phyloP scores from a whole-genome alignment of 352 stramenopile species.

The Pythium brassicae region DNA sequence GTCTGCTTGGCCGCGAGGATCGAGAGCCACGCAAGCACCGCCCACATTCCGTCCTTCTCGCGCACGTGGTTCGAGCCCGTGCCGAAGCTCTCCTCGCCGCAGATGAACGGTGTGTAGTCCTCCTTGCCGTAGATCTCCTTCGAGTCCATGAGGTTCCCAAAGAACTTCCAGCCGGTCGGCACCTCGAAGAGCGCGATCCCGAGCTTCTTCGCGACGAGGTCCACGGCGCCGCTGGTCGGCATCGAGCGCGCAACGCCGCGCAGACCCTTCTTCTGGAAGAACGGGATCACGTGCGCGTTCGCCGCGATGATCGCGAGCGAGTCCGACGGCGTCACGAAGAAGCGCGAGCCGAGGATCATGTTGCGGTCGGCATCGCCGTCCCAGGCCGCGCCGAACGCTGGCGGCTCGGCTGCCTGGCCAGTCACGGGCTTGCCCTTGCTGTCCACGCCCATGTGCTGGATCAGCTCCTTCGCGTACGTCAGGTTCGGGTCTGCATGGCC shows the following conservation, averaged over 20 bases:
- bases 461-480: constrained; percentile 96
- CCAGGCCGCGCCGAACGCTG: constrained; percentile 93
- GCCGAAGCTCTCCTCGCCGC: constrained; percentile 98
- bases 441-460: constrained; percentile 95
- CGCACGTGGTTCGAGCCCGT: constrained; percentile 99
- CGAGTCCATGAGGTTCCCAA: constrained; percentile 99
- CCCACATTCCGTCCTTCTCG: constrained; percentile 99
- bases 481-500: constrained; percentile 99
- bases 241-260: constrained; percentile 97
- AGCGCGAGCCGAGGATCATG: constrained; percentile 97
- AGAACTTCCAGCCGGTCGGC: constrained; percentile 99
- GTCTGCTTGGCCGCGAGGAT: constrained; percentile 93
- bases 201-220: constrained; percentile 95
- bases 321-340: constrained; percentile 99
- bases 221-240: constrained; percentile 96
- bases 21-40: constrained; percentile 97
- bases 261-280: constrained; percentile 93
- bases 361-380: constrained; percentile 99
- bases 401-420: constrained; percentile 70
- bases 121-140: constrained; percentile 94
- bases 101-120: constrained; percentile 99
- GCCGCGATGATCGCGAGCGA: constrained; percentile 98
- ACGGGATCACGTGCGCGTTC: constrained; percentile 96
- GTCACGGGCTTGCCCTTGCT: constrained; percentile 67
- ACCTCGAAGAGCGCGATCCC: constrained; percentile 96